A percentile compares a stretch with the other conserved stretches of the same genome.
Conservation (phyloP, 768 basidiomycete species). For the Auricularia heimuer region DNA sequence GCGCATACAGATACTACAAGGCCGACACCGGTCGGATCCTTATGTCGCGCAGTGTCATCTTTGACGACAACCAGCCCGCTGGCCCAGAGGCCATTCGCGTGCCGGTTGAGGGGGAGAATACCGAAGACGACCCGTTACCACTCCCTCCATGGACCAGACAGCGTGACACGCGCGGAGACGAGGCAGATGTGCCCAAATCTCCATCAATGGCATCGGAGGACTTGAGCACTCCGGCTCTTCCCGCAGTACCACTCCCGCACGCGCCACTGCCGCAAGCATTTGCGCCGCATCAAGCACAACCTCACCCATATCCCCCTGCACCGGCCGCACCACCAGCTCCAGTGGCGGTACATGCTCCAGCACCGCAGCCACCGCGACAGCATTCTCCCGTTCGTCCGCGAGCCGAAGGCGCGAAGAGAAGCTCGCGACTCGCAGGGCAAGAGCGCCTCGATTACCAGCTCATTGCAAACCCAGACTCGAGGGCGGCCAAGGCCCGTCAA, state of each 20-base stretch:
- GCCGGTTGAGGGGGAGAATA: conserved; percentile 1
- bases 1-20: not conserved
- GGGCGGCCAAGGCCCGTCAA: not conserved
- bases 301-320: no score
- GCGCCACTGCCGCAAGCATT: no score
- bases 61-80: not conserved
- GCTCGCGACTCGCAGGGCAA: not conserved
- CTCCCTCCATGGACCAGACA: not conserved
- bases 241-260: not conserved
- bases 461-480: not conserved
- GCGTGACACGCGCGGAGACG: no score
- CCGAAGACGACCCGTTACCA: not conserved
- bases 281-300: no score
- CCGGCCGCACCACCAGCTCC: not conserved
- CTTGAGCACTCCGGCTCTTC: not conserved
- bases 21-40: not conserved
- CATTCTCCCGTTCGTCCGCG: not conserved
- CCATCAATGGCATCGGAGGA: not conserved
- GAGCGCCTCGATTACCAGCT: not conserved
- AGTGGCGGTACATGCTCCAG: not conserved
- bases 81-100: not conserved
- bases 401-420: not conserved
- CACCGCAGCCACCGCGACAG: not conserved
- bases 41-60: not conserved
- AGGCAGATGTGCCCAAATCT: no score